Percentiles rank a stretch among this genome's conserved stretches.
Evolutionary conservation across 2,329 filamentous ascomycete genomes (phyloP).

Genomic region (Rutstroemia sp.): DNA sequence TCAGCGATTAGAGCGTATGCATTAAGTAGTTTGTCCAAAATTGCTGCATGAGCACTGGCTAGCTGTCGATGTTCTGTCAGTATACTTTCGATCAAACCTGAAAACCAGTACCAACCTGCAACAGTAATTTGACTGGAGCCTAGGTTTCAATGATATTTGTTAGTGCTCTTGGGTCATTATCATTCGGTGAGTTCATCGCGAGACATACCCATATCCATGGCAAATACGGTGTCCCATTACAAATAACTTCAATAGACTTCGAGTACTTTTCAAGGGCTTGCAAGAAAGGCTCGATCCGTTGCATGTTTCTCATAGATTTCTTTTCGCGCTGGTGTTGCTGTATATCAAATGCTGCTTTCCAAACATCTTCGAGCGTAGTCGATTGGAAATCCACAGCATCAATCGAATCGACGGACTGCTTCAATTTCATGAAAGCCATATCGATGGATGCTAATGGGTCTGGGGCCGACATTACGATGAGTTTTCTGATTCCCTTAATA

Average conservation of each 20-base stretch:
- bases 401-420: no score
- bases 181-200: neutral
- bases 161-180: neutral
- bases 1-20: conserved; percentile 35
- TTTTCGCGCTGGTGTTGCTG: no score
- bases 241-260: neutral
- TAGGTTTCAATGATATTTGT: neutral
- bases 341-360: no score
- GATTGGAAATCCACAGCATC: no score
- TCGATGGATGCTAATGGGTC: no score
- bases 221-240: neutral
- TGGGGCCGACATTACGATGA: no score
- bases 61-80: conserved; percentile 14
- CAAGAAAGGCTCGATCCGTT: no score
- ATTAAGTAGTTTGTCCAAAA: conserved; percentile 32
- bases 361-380: no score
- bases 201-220: neutral
- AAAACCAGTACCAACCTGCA: neutral
- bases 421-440: no score
- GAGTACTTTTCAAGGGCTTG: neutral
- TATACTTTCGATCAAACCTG: neutral
- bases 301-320: no score
- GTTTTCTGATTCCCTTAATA: no score
- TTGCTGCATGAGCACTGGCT: conserved; percentile 27
- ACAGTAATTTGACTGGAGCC: neutral